These are phyloP conservation scores for Suillus subalutaceus DNA, from an alignment of 768 basidiomycete species.

Conservation along the genomic window DNA sequence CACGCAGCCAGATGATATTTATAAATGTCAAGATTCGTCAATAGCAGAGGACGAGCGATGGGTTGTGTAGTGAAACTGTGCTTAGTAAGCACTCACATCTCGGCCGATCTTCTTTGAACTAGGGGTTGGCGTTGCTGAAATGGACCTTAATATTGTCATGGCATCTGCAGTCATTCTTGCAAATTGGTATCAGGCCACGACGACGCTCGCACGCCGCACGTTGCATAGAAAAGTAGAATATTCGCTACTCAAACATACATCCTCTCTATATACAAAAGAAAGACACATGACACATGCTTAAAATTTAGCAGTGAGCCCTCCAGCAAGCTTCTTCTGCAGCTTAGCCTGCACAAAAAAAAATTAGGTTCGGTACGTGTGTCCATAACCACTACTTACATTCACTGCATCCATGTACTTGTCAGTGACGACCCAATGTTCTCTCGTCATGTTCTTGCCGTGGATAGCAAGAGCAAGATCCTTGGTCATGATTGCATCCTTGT, in stretches of 20 bases:
- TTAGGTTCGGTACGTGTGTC: conserved; percentile 16
- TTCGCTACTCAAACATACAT: background rate
- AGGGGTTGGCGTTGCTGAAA: too few relatives aligned
- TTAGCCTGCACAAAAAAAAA: conserved; percentile 37
- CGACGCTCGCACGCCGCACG: background rate
- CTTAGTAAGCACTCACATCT: too few relatives aligned
- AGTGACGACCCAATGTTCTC: conserved; percentile 97
- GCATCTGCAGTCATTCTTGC: background rate
- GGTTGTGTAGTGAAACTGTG: too few relatives aligned
- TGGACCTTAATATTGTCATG: too few relatives aligned
- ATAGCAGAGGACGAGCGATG: too few relatives aligned
- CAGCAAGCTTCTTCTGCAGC: conserved; percentile 47
- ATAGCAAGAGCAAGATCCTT: conserved; percentile 96
- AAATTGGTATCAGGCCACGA: background rate
- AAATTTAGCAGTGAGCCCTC: conserved; percentile 24
- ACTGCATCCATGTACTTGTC: conserved; percentile 93
- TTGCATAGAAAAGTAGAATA: background rate
- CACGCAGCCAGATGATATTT: too few relatives aligned
- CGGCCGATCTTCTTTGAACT: too few relatives aligned
- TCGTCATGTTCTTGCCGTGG: conserved; percentile 86
- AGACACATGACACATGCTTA: conserved; percentile 15
- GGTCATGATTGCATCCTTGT: conserved; percentile 90
- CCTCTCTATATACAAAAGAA: background rate
- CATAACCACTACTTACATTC: conserved; percentile 58
- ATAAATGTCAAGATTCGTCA: too few relatives aligned